Conservation (phyloP, 306 rosid genomes). For the Medicago arabica region DNA sequence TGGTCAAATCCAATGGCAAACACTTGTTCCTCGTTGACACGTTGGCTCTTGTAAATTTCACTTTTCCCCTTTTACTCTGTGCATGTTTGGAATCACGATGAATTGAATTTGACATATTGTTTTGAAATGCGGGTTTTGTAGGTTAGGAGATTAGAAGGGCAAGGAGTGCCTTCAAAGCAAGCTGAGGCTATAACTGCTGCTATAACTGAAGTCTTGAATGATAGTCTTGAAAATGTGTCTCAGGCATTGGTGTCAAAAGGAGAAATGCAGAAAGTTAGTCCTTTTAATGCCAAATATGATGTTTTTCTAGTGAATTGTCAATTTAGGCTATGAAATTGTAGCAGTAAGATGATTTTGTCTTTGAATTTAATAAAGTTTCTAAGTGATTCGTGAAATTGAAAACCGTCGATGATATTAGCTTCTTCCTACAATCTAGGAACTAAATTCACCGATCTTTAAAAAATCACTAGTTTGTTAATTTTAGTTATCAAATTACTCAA, state of each 20-base stretch:
- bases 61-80: not conserved
- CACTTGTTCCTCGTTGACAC: slow-evolving; percentile 88
- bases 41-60: slow-evolving; percentile 72
- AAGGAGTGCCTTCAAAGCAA: slow-evolving; percentile 84
- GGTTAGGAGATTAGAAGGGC: slow-evolving; percentile 90
- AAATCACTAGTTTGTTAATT: not conserved
- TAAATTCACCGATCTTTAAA: too few relatives aligned
- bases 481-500: not conserved
- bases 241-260: slow-evolving; percentile 79
- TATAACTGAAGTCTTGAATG: slow-evolving; percentile 84
- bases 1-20: slow-evolving; percentile 72
- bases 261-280: slow-evolving; percentile 75
- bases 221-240: slow-evolving; percentile 83
- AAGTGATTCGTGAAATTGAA: not conserved
- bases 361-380: not conserved
- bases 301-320: not conserved
- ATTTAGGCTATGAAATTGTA: not conserved
- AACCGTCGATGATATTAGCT: too few relatives aligned
- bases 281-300: too few relatives aligned
- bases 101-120: not conserved
- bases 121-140: slow-evolving; percentile 39
- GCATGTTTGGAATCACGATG: not conserved
- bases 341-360: not conserved
- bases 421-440: too few relatives aligned
- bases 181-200: slow-evolving; percentile 96